Base-by-base conservation (phyloP, 2,329 filamentous ascomycete species). In the Lojkania enalia region DNA sequence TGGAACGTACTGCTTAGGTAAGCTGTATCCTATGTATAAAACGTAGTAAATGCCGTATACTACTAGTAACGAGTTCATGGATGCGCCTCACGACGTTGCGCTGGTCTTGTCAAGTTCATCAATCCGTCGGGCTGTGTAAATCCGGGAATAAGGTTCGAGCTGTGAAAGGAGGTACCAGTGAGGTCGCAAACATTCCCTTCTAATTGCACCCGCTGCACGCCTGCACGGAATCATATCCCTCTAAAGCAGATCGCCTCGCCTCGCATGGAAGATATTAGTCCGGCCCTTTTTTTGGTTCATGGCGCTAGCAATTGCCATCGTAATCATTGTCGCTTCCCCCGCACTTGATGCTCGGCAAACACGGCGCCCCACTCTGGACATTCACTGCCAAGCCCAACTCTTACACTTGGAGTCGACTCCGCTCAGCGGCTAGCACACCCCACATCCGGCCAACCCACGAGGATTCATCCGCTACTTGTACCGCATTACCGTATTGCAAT, bases 391-490 rank as follows among this genome's bases (percentile, higher is more conserved):
- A 62, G 50, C 27, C 11, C 21, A 14, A 21, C 20, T 39, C 25
- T 42, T 44, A 27, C 23, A 27, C 23, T 7, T 27, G 7, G 23
- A 27, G n/a, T 9, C 23, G 7, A 27, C n/a, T 27, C 51, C 54
- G 52, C 55, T 54, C 55, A 50, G 39, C 39, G 31, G 39, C 56
- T 55, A 52, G 52, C 64, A 63, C 57, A 66, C 64, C 64, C 63
- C 64, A 67, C 63, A 67, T 63, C 53, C 55, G 53, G n/a, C 7
- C n/a, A 27, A n/a, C n/a, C n/a, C n/a, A n/a, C n/a, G n/a, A n/a
- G n/a, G n/a, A n/a, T n/a, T n/a, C n/a, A n/a, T n/a, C n/a, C n/a
- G n/a, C n/a, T n/a, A n/a, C n/a, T n/a, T n/a, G 44, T 27, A 16
- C 38, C 33, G 37, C 11, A 16, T 35, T 30, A 25, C 20, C 4